These are phyloP conservation scores for Eimeria brunetti DNA, from an alignment of 169 alveolate species.

Conservation along the genomic window DNA sequence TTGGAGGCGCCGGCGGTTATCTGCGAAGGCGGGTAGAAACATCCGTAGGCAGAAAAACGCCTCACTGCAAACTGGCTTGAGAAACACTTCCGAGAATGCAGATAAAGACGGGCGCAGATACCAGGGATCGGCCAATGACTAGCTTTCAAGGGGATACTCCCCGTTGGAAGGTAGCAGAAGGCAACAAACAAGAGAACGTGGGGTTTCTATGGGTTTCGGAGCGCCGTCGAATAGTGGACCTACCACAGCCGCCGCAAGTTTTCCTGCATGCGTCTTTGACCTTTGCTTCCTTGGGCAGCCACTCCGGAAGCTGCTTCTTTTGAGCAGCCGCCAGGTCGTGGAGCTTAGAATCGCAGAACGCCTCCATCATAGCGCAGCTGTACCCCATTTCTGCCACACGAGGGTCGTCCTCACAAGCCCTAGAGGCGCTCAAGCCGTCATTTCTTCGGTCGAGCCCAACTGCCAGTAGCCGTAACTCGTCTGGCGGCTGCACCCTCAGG, in stretches of 20 bases:
- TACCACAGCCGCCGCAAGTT: constrained; percentile 70
- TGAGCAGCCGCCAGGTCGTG: constrained; percentile 75
- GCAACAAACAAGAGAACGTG: neutral
- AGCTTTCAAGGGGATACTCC: neutral
- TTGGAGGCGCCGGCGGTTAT: constrained; percentile 50
- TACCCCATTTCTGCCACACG: constrained; percentile 73
- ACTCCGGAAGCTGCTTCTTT: constrained; percentile 68
- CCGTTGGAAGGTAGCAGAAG: neutral
- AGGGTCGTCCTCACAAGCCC: constrained; percentile 70
- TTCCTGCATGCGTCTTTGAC: constrained; percentile 79
- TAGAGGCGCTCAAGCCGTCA: constrained; percentile 34
- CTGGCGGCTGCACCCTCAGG: constrained; percentile 57
- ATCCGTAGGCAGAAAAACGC: neutral
- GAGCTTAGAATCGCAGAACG: constrained; percentile 65
- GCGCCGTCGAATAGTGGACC: neutral
- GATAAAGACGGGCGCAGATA: neutral
- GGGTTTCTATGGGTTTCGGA: neutral
- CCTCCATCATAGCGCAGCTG: constrained; percentile 50
- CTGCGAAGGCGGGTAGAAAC: neutral
- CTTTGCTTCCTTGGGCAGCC: constrained; percentile 70
- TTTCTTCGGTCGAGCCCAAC: constrained; percentile 56
- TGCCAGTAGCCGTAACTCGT: constrained; percentile 77
- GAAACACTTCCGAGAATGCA: neutral
- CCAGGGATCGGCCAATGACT: neutral
- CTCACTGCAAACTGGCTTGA: neutral